Percentiles rank a stretch among this genome's conserved stretches.
These are phyloP conservation scores for Hansenula sp. DNA, from an alignment of 1,139 yeast species.

Conservation along the genomic window DNA sequence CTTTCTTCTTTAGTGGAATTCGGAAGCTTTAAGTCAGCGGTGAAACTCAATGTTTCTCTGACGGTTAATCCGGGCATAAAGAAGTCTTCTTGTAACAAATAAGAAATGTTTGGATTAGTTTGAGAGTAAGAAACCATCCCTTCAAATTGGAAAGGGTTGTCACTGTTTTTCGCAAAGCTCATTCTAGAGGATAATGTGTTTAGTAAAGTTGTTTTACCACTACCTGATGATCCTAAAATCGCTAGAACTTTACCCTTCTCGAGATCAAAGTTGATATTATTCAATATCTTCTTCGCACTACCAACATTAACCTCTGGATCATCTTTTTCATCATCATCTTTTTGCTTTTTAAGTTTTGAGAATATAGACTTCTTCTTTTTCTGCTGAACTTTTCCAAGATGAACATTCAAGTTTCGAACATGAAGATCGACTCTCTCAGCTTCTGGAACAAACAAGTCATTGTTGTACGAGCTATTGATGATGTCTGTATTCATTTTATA, in stretches of 20 bases:
- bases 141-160: constrained; percentile 32
- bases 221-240: constrained; percentile 75
- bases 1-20: constrained; percentile 37
- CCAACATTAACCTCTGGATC: not conserved
- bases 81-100: constrained; percentile 70
- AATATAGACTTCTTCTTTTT: too few relatives aligned
- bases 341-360: too few relatives aligned
- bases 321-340: constrained; percentile 1
- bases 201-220: constrained; percentile 75
- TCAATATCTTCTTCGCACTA: constrained; percentile 26
- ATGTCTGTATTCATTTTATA: not conserved
- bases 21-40: constrained; percentile 63
- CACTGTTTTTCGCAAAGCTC: constrained; percentile 24
- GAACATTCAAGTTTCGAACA: constrained; percentile 9
- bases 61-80: constrained; percentile 67
- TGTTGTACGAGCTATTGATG: not conserved
- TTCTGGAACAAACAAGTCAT: constrained; percentile 5
- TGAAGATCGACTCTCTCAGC: constrained; percentile 5
- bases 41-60: constrained; percentile 59
- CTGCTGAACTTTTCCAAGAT: too few relatives aligned
- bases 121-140: constrained; percentile 25
- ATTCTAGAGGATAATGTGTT: constrained; percentile 64
- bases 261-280: constrained; percentile 49
- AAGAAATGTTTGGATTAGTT: constrained; percentile 35
- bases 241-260: constrained; percentile 54